Percentiles rank a stretch among this genome's conserved stretches.
phyloP scores from a whole-genome alignment of 2,329 filamentous ascomycete species.

The Capronia americana region DNA sequence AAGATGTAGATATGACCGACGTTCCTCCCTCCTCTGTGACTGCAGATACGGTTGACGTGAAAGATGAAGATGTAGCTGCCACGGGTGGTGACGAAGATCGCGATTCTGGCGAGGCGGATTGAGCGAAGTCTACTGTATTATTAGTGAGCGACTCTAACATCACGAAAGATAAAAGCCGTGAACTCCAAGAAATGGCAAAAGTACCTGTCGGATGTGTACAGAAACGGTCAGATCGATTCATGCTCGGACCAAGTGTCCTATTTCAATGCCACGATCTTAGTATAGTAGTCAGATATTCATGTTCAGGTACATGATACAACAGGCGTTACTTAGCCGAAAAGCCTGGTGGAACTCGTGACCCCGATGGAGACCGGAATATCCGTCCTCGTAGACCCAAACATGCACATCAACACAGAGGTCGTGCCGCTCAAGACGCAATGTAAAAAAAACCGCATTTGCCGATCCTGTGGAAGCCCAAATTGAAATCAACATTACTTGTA shows the following conservation, averaged over 20 bases:
- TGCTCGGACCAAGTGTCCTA: neutral
- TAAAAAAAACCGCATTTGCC: neutral
- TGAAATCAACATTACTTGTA: neutral
- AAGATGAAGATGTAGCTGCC: slow-evolving; percentile 1
- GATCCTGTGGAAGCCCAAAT: neutral
- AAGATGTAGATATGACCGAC: slow-evolving; percentile 31
- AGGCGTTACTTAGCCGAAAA: neutral
- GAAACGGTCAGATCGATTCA: neutral
- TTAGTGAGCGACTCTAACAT: neutral
- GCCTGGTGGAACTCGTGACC: neutral
- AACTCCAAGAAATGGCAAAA: neutral
- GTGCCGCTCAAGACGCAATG: neutral
- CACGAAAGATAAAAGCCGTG: neutral
- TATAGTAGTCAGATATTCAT: neutral
- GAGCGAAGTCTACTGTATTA: neutral
- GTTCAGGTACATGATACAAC: neutral
- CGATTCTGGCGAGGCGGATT: slow-evolving; percentile 18
- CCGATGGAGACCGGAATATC: neutral
- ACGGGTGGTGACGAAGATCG: slow-evolving; percentile 11
- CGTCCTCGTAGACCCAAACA: neutral
- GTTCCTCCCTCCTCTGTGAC: slow-evolving; percentile 1
- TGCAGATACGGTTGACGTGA: slow-evolving; percentile 10
- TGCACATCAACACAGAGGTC: neutral
- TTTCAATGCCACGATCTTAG: neutral
- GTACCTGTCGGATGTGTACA: neutral